A percentile compares a stretch with the other conserved stretches of the same genome.
phyloP scores from a whole-genome alignment of 805 yeast genomes.

The Danielozyma ontarioensis region DNA sequence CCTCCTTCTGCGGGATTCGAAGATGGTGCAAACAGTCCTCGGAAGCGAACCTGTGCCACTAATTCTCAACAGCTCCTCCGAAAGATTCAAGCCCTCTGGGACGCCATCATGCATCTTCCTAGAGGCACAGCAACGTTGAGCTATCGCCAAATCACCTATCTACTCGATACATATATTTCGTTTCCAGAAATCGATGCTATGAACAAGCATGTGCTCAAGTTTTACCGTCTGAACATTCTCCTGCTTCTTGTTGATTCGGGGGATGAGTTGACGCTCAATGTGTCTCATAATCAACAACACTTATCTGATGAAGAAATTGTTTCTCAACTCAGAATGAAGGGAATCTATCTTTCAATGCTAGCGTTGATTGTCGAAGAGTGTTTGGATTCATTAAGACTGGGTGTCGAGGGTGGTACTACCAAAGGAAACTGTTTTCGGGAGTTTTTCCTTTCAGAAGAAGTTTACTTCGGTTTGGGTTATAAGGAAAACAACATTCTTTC shows the following conservation, averaged over 20 bases:
- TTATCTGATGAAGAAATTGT: conserved; percentile 13
- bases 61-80: conserved; percentile 11
- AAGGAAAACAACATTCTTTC: conserved; percentile 8
- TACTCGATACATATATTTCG: conserved; percentile 25
- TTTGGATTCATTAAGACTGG: conserved; percentile 14
- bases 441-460: conserved; percentile 21
- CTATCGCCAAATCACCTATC: conserved; percentile 19
- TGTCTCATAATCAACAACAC: background rate
- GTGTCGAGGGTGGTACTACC: conserved; percentile 2
- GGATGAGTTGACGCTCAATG: conserved; percentile 2
- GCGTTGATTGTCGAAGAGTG: conserved; percentile 28
- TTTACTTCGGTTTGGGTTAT: conserved; percentile 10
- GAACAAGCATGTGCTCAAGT: background rate
- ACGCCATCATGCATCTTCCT: conserved; percentile 11
- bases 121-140: conserved; percentile 16
- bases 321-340: conserved; percentile 14
- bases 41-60: no score
- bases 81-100: conserved; percentile 24
- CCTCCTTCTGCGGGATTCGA: background rate
- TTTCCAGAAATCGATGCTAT: background rate
- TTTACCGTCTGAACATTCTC: background rate
- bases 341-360: conserved; percentile 25
- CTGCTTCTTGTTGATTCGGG: background rate
- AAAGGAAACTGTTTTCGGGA: conserved; percentile 10
- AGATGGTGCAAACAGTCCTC: background rate